Conservation (phyloP, 2,329 filamentous ascomycete species). For the Calonectria montana region DNA sequence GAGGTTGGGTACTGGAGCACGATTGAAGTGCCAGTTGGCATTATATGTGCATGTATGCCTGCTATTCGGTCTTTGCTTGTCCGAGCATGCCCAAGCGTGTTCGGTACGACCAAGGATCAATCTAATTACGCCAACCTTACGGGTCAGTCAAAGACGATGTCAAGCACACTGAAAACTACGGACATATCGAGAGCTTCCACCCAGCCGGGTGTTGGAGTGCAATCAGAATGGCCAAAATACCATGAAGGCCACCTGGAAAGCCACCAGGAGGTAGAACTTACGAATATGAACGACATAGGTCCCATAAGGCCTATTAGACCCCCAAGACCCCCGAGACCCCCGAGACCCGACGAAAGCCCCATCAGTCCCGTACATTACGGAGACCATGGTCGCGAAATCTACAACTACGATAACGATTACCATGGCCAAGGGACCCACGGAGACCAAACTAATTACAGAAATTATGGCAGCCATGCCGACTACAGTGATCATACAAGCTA, state of each 20-base stretch:
- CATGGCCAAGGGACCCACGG: background rate
- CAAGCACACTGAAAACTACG: background rate
- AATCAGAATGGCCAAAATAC: conserved; percentile 1
- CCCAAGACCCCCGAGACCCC: background rate
- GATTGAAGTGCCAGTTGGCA: conserved; percentile 45
- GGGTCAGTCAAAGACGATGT: background rate
- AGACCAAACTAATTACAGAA: too few relatives aligned
- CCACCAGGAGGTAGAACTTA: conserved; percentile 7
- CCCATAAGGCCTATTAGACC: background rate
- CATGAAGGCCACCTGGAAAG: background rate
- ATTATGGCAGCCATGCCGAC: too few relatives aligned
- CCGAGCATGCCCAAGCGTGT: conserved; percentile 29
- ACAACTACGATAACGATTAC: background rate
- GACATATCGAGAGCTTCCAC: background rate
- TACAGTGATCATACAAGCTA: background rate
- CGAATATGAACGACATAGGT: background rate
- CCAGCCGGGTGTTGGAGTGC: background rate
- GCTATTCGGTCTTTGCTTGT: conserved; percentile 34
- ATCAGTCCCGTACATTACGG: background rate
- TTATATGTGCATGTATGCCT: conserved; percentile 46
- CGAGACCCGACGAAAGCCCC: too few relatives aligned
- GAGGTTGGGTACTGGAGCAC: conserved; percentile 43
- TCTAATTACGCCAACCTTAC: conserved; percentile 28
- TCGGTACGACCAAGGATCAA: conserved; percentile 22
- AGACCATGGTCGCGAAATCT: background rate